Evolutionary conservation across 257 asterid genomes (phyloP).

Genomic region (Nicotiana tomentosiformis): DNA sequence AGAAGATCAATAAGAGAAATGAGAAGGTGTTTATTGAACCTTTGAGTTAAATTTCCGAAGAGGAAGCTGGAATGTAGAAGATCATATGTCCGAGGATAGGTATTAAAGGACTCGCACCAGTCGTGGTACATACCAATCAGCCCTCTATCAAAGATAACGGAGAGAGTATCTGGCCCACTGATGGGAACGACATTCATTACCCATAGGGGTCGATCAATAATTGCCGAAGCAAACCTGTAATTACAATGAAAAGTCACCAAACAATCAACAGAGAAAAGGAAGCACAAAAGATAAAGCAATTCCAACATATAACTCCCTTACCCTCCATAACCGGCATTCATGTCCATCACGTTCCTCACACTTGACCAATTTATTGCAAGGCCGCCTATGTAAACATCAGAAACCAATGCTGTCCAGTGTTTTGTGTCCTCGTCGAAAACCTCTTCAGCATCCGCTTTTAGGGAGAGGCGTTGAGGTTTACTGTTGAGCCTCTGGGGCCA

Average conservation of each 20-base stretch:
- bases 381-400: conserved; percentile 68
- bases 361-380: conserved; percentile 64
- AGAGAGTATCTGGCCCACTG: conserved; percentile 46
- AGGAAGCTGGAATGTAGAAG: conserved; percentile 67
- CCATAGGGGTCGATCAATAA: conserved; percentile 47
- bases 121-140: conserved; percentile 71
- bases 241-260: background rate
- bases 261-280: background rate
- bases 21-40: conserved; percentile 24
- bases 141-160: conserved; percentile 63
- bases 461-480: conserved; percentile 50
- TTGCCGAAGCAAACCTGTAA: conserved; percentile 63
- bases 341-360: conserved; percentile 73
- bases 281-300: background rate
- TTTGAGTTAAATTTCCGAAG: conserved; percentile 39
- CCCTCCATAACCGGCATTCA: conserved; percentile 80
- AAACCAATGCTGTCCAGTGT: conserved; percentile 82
- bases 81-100: conserved; percentile 74
- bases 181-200: conserved; percentile 73
- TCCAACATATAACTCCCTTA: conserved; percentile 17
- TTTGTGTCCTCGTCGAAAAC: conserved; percentile 53
- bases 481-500: conserved; percentile 85
- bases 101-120: conserved; percentile 73
- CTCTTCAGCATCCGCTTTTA: conserved; percentile 44
- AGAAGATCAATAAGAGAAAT: background rate